Evolutionary conservation across 2,329 filamentous ascomycete species (phyloP).

Genomic region (Scorias spongiosa): DNA sequence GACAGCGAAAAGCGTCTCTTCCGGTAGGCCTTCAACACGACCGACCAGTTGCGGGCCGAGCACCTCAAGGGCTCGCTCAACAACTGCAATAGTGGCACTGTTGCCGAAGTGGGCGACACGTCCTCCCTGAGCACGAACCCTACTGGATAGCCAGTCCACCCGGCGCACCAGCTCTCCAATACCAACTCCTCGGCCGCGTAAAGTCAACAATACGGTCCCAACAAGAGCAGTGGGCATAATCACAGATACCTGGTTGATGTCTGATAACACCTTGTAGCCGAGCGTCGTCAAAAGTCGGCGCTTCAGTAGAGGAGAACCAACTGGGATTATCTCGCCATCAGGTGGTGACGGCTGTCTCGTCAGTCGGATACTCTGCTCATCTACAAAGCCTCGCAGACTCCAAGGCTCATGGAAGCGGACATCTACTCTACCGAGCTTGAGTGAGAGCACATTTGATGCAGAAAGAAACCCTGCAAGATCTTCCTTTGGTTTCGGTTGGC

Average conservation of each 20-base stretch:
- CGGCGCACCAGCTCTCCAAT: slow-evolving; percentile 71
- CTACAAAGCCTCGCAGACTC: slow-evolving; percentile 71
- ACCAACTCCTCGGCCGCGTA: slow-evolving; percentile 82
- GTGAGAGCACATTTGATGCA: slow-evolving; percentile 71
- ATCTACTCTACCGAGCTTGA: slow-evolving; percentile 82
- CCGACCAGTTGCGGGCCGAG: slow-evolving; percentile 81
- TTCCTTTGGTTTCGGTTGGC: slow-evolving; percentile 89
- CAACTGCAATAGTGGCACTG: slow-evolving; percentile 61
- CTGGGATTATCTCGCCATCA: background rate
- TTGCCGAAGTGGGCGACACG: slow-evolving; percentile 86
- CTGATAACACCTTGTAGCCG: slow-evolving; percentile 79
- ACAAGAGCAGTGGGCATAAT: slow-evolving; percentile 97
- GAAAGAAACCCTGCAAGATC: slow-evolving; percentile 83
- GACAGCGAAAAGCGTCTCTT: slow-evolving; percentile 87
- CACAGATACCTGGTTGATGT: slow-evolving; percentile 92
- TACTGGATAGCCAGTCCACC: slow-evolving; percentile 75
- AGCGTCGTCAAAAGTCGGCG: slow-evolving; percentile 67
- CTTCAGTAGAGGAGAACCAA: slow-evolving; percentile 22
- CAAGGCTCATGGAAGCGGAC: slow-evolving; percentile 94
- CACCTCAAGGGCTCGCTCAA: slow-evolving; percentile 81
- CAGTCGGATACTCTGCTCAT: slow-evolving; percentile 51
- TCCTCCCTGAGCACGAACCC: slow-evolving; percentile 73
- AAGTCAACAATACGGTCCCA: slow-evolving; percentile 78
- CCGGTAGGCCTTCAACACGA: slow-evolving; percentile 59
- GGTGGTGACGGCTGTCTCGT: slow-evolving; percentile 20